Percentiles rank a stretch among this genome's conserved stretches.
Conservation (phyloP, 306 rosid species). For the Dryas alaskensis region DNA sequence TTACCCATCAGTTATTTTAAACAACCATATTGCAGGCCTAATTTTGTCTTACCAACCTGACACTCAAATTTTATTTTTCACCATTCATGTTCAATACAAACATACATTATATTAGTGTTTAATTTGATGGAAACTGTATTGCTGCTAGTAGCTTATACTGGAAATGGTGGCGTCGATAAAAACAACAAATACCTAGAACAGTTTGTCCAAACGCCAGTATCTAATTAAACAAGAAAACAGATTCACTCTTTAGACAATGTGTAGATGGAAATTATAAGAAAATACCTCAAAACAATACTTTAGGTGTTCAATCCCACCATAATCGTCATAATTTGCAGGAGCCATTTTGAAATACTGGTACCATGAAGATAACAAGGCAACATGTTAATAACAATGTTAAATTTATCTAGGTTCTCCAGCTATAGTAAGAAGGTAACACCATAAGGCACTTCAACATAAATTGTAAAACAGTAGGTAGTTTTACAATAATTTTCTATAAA, state of each 20-base stretch:
- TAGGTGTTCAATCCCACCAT: constrained; percentile 91
- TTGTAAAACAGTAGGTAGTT: not conserved
- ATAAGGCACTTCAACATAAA: not conserved
- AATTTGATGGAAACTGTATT: constrained; percentile 2
- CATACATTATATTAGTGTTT: not conserved
- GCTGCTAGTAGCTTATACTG: constrained; percentile 23
- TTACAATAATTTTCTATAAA: not conserved
- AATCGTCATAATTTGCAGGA: constrained; percentile 62
- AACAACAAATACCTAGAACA: not conserved
- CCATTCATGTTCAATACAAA: not conserved
- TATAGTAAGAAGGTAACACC: not conserved
- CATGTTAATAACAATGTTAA: constrained; percentile 11
- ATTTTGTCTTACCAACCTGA: not conserved
- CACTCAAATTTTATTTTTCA: not conserved
- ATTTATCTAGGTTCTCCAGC: not conserved
- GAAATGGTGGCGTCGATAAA: not conserved
- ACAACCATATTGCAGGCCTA: not conserved
- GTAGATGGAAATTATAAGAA: constrained; percentile 24
- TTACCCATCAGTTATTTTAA: not conserved
- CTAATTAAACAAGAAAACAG: constrained; percentile 11
- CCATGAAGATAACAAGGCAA: constrained; percentile 15
- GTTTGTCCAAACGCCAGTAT: not conserved
- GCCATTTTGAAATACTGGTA: constrained; percentile 95
- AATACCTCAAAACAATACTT: constrained; percentile 87
- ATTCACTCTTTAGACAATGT: not conserved